A percentile compares a stretch with the other conserved stretches of the same genome.
These are phyloP conservation scores for Diaporthe destruens DNA, from an alignment of 2,329 filamentous ascomycete species.

Conservation along the genomic window DNA sequence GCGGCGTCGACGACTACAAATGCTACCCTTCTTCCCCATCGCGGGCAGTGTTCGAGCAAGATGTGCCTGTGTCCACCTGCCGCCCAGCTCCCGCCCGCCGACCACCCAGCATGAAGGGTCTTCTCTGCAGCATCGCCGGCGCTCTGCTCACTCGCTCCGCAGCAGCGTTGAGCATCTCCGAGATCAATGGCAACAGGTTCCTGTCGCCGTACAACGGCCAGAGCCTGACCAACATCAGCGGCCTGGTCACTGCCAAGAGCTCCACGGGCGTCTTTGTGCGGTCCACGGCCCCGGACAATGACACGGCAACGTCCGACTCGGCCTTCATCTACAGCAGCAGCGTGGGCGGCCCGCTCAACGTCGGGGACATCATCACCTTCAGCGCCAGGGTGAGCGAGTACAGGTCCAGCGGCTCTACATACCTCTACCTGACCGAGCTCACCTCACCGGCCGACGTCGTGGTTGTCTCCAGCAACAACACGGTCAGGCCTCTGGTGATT, in stretches of 20 bases:
- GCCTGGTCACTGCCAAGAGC: slow-evolving; percentile 74
- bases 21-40: slow-evolving; percentile 5
- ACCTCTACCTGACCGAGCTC: slow-evolving; percentile 75
- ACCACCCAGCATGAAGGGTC: slow-evolving; percentile 2
- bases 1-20: slow-evolving; percentile 28
- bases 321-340: slow-evolving; percentile 73
- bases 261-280: slow-evolving; percentile 74
- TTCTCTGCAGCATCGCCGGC: slow-evolving; percentile 4
- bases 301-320: slow-evolving; percentile 71
- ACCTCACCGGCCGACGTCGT: slow-evolving; percentile 65
- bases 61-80: slow-evolving; percentile 4
- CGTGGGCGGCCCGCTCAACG: slow-evolving; percentile 63
- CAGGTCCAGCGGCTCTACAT: slow-evolving; percentile 63
- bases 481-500: slow-evolving; percentile 70
- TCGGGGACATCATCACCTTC: slow-evolving; percentile 74
- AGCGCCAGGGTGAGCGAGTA: slow-evolving; percentile 70
- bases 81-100: background rate
- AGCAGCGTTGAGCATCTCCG: slow-evolving; percentile 63
- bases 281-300: slow-evolving; percentile 67
- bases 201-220: slow-evolving; percentile 71
- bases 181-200: slow-evolving; percentile 77
- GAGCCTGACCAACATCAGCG: slow-evolving; percentile 69
- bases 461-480: slow-evolving; percentile 65
- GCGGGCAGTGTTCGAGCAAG: background rate
- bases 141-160: slow-evolving; percentile 27